phyloP scores from a whole-genome alignment of 495 filamentous ascomycete genomes.

The Hyaloscypha variabilis region DNA sequence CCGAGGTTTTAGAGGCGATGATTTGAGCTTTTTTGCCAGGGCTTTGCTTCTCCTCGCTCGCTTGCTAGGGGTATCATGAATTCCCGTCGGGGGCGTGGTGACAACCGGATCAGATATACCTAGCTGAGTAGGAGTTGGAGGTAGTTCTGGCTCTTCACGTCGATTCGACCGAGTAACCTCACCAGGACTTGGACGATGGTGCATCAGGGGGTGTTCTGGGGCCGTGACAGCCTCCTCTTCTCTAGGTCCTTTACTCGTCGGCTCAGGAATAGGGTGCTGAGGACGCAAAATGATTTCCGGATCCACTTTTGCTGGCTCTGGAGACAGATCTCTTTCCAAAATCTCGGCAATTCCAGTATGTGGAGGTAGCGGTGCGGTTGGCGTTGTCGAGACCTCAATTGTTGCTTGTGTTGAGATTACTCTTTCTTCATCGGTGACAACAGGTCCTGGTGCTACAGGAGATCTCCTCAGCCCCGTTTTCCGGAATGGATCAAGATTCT shows the following conservation, averaged over 20 bases:
- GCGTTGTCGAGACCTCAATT: conserved; percentile 5
- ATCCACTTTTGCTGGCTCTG: neutral
- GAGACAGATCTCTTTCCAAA: neutral
- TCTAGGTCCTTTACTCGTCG: neutral
- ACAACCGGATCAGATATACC: conserved; percentile 57
- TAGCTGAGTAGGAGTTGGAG: conserved; percentile 67
- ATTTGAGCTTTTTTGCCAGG: conserved; percentile 43
- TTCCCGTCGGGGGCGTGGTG: conserved; percentile 53
- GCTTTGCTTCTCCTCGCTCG: conserved; percentile 39
- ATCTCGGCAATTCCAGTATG: neutral
- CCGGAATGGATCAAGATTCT: conserved; percentile 1
- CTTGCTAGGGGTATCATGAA: conserved; percentile 55
- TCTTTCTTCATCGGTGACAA: neutral
- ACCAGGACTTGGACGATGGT: neutral
- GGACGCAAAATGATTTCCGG: neutral
- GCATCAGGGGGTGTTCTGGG: neutral
- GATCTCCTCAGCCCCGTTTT: conserved; percentile 11
- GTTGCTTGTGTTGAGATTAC: neutral
- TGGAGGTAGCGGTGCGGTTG: conserved; percentile 1
- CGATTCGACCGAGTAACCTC: neutral
- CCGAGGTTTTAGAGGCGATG: conserved; percentile 38
- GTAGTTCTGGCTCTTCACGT: conserved; percentile 63
- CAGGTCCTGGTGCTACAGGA: neutral
- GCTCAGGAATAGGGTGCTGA: neutral
- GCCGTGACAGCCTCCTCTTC: neutral